phyloP scores from a whole-genome alignment of 1,284 basidiomycete genomes.

The Caloboletus firmus region DNA sequence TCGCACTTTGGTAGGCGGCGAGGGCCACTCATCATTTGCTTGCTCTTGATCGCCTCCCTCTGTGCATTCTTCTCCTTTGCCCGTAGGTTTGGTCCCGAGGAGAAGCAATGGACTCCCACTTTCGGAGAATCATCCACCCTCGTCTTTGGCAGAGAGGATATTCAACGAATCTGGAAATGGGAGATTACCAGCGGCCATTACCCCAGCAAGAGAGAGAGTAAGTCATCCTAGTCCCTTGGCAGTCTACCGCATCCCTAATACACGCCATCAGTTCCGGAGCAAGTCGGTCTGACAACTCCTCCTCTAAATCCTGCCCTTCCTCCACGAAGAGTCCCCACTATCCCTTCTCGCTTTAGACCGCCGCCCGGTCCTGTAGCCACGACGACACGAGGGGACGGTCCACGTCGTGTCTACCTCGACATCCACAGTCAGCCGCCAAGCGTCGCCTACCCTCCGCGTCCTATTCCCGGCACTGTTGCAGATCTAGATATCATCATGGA shows the following conservation, averaged over 20 bases:
- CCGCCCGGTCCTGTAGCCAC: constrained; percentile 44
- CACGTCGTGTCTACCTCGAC: constrained; percentile 75
- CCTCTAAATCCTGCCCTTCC: constrained; percentile 74
- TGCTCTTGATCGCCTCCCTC: constrained; percentile 49
- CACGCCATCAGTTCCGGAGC: constrained; percentile 62
- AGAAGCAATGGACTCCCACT: constrained; percentile 69
- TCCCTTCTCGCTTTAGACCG: constrained; percentile 46
- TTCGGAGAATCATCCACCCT: constrained; percentile 73
- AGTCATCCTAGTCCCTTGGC: constrained; percentile 33
- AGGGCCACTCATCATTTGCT: constrained; percentile 50
- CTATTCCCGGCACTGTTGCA: constrained; percentile 75
- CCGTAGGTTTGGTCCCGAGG: constrained; percentile 53
- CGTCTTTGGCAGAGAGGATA: constrained; percentile 73
- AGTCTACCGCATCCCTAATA: background rate
- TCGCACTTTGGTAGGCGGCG: constrained; percentile 58
- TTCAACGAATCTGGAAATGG: constrained; percentile 91
- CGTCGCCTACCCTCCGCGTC: constrained; percentile 79
- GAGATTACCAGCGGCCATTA: constrained; percentile 90
- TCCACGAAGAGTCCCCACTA: constrained; percentile 43
- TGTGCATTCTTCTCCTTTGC: constrained; percentile 60
- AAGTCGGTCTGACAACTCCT: constrained; percentile 56
- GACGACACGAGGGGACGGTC: constrained; percentile 65
- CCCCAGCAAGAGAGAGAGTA: constrained; percentile 75
- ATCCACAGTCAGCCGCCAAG: constrained; percentile 56
- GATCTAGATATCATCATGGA: constrained; percentile 89